Evolutionary conservation across 495 filamentous ascomycete species (phyloP), one percentile per base, ranked within the genome.

Genomic region (Aspergillus ellipticus): DNA sequence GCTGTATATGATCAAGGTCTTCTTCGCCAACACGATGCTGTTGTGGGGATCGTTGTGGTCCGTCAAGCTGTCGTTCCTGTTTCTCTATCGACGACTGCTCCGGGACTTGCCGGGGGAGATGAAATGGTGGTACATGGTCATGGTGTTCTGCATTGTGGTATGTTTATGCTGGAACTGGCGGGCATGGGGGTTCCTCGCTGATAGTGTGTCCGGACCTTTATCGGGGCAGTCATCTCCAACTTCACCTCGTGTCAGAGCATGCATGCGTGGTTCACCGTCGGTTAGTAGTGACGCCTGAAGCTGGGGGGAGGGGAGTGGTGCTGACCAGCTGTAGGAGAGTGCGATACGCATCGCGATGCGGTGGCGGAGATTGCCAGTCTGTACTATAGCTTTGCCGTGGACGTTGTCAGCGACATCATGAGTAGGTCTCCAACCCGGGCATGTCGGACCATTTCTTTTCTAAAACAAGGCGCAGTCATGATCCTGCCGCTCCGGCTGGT

Each of bases 401-500:
- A 79, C 51, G 55, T 78, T 15, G 13, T 74, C 6, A 74, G 74
- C n/a, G 77, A 80, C 54, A 53, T 80, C 41, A 58, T 75, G 51
- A 75, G 71, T 76, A 65, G 31, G 63, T 64, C 8, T 10, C 15
- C n/a, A n/a, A 20, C 53, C 49, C 6, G 10, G 29, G 5, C n/a
- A 13, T n/a, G 17, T 21, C 7, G 10, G 39, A 42, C 20, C 9
- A 13, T 41, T 42, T 16, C 16, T 42, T n/a, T n/a, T n/a, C n/a
- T n/a, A n/a, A n/a, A 26, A 11, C 9, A 13, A 2, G 13, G 24
- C 24, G 24, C 57, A 76, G 76, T 82, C 61, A 82, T 82, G 78
- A 66, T 70, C 22, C 70, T 82, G 53, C 78, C 78, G 6, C 54
- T 81, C 45, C 62, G 69, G n/a, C 67, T 82, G 10, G 76, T 81